Evolutionary conservation across 2,329 filamentous ascomycete species (phyloP), one percentile per base, ranked within the genome.

Genomic region (Xylariaceae sp.): DNA sequence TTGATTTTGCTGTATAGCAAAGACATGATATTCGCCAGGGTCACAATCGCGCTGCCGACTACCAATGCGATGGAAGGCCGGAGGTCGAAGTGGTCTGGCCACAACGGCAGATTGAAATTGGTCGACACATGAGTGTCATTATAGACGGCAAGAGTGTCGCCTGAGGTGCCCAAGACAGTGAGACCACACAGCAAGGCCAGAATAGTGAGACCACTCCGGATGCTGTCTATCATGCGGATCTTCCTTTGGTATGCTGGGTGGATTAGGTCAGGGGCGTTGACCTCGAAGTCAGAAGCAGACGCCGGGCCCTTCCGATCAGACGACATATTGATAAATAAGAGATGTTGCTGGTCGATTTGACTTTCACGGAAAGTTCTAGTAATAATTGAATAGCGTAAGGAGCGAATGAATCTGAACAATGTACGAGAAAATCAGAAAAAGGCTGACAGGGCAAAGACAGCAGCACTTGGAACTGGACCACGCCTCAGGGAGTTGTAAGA

Each of bases 71-170:
- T 62, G 3, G 74, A 78, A 2, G 79, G 78, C 36, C 74, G 67
- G 26, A 79, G 55, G 55, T 82, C 72, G 53, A 83, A 77, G 22
- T 72, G 61, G 12, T 66, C 60, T 0, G 79, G 79, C 79, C 79
- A 83, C 37, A 83, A 55, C 1, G 77, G 66, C 15, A 82, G 66
- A 17, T 73, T 52, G 52, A 67, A 75, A 34, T 71, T 66, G 15
- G 57, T 55, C 1, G 72, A 53, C 13, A 76, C 56, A 42, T 73
- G 67, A 2, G 79, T 83, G 19, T 63, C 62, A 49, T 78, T 67
- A 62, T 80, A 83, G 29, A 77, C 72, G 22, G 67, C 59, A 32
- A 82, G 61, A 4, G 74, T 67, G 55, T 81, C 68, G 49, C 67
- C 74, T 3, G 77, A 69, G 9, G 79, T 67, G 19, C 72, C 78